Evolutionary conservation across 2,329 filamentous ascomycete genomes (phyloP), one percentile per base, ranked within the genome.

Genomic region (Colletotrichum sp.): DNA sequence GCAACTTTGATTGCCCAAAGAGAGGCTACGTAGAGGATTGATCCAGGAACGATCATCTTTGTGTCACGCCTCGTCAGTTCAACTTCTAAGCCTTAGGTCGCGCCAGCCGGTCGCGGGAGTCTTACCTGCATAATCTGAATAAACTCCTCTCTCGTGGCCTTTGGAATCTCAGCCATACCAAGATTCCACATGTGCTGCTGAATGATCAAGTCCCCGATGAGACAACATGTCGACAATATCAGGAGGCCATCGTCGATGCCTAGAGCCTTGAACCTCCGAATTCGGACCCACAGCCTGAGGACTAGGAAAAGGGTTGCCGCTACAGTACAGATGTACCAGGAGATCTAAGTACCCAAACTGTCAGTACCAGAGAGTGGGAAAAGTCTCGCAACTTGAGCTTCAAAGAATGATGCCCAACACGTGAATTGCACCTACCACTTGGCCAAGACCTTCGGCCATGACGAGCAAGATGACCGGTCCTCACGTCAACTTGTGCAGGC

Each of bases 1-100:
- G 85, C 84, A 8, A 85, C 79, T 64, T 87, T 87, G 79, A 87
- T 84, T 15, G 83, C 79, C 85, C 85, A 87, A 7, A 87, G 73
- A 4, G 85, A 85, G 4, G 85, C 79, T 0, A 86, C 84, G 62
- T 87, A 87, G 4, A 87, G 81, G 3, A 83, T 80, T 2, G 85
- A 86, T 16, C 85, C 85, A 2, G 85, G 85, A 1, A 86, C 80
- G 34, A 86, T 86, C 82, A 86, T 85, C 81, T 84, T 75, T 13
- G 12, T 18, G n/a, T 15, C 5, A 18, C 2, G 18, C 2, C 34
- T 18, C 24, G 30, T 65, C 63, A 44, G 72, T 32, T 12, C 32
- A 34, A 1, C 32, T 15, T 36, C n/a, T 8, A 39, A 28, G 60
- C 9, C 65, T 49, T 64, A 6, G 39, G 28, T 13, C 6, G 7